Base-by-base conservation (phyloP, 441 rosid species). In the Bocquillonia castaneifolia region DNA sequence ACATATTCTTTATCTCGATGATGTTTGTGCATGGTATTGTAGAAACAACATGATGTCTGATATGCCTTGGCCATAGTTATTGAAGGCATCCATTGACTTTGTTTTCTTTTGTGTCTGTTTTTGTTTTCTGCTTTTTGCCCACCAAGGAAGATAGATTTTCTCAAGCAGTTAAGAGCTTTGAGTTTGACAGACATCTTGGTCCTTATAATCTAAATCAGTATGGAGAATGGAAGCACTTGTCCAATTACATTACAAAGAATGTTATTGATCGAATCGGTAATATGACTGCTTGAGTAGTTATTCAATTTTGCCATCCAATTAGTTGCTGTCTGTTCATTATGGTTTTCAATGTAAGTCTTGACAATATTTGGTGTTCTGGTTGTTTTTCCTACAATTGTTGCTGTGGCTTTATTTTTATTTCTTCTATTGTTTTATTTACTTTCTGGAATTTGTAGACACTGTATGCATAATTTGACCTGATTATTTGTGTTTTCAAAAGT, bases 121-220 rank as follows among this genome's bases (percentile, higher is more conserved):
- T 59, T n/a, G 20, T 66, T 56, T 59, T 1, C 23, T 37, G 14
- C 8, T 47, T 58, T 54, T 28, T 73, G 45, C 50, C 65, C 55
- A 28, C 44, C 58, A 70, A 91, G 97, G 96, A 83, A 79, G 91
- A 83, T 78, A 88, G 91, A 70, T 93, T 80, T 83, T 72, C 79
- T 37, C 85, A 77, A 75, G 87, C 91, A 60, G 92, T 91, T 58
- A 77, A 54, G 79, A 74, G 64, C 67, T 78, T 89, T 77, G 97
- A 93, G 83, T 91, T 93, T 62, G 93, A 93, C 76, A 80, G 81
- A 48, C 73, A 83, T 73, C 90, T 91, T 68, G 96, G 96, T 69
- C 94, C 98, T 36, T 90, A 86, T 79, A 79, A 83, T 77, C 76
- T 81, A 62, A 88, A 73, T 64, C 91, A 75, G 25, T 81, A 84